Evolutionary conservation across 345 rosid genomes (phyloP).

Genomic region (Clarkia xantiana): DNA sequence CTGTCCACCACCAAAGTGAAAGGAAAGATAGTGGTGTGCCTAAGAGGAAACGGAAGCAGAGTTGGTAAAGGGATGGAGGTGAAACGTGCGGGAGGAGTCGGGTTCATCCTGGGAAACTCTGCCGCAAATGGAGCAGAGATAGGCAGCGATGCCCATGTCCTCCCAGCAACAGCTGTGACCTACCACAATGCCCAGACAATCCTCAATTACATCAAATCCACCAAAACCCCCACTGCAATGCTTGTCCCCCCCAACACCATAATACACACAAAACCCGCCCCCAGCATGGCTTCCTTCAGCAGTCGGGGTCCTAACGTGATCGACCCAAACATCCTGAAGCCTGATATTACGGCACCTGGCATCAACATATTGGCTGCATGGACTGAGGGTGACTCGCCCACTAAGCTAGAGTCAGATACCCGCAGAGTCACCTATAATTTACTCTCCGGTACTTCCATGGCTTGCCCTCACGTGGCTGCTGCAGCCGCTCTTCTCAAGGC

Average conservation of each 20-base stretch:
- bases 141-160: constrained; percentile 32
- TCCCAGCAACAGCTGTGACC: constrained; percentile 39
- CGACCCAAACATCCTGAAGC: constrained; percentile 68
- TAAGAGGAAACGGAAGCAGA: constrained; percentile 47
- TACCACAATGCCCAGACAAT: constrained; percentile 20
- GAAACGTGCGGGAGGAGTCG: constrained; percentile 70
- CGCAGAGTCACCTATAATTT: constrained; percentile 33
- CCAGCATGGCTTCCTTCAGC: constrained; percentile 53
- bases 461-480: constrained; percentile 83
- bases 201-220: constrained; percentile 43
- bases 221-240: constrained; percentile 34
- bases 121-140: constrained; percentile 17
- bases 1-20: constrained; percentile 37
- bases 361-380: constrained; percentile 72
- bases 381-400: constrained; percentile 42
- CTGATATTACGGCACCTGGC: constrained; percentile 79
- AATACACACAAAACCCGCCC: constrained; percentile 39
- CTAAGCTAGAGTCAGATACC: constrained; percentile 26
- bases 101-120: constrained; percentile 47
- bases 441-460: constrained; percentile 76
- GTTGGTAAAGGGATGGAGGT: constrained; percentile 59
- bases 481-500: constrained; percentile 62
- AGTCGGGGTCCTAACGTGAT: constrained; percentile 55
- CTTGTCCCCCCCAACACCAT: constrained; percentile 32
- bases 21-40: constrained; percentile 76